Conservation (phyloP, 805 yeast species). For the Starmerella bacillaris region DNA sequence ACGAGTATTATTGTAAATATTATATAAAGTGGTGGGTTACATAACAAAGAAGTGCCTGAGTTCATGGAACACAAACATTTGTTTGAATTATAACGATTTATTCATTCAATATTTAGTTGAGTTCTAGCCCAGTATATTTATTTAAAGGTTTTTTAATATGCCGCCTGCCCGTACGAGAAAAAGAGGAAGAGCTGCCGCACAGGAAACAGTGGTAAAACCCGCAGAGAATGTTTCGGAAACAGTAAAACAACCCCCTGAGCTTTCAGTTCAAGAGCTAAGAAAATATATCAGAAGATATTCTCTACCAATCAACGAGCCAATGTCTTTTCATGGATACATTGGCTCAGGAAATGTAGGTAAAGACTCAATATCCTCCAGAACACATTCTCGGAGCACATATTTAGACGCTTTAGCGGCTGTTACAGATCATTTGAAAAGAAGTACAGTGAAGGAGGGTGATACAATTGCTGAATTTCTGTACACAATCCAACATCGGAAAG, state of each 20-base stretch:
- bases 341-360: conserved; percentile 57
- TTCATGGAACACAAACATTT: too few relatives aligned
- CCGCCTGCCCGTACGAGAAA: not conserved
- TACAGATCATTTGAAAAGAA: conserved; percentile 47
- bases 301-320: conserved; percentile 39
- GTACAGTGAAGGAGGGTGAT: conserved; percentile 60
- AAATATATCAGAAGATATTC: conserved; percentile 47
- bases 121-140: too few relatives aligned
- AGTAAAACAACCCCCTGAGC: conserved; percentile 20
- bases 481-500: conserved; percentile 55
- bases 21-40: too few relatives aligned
- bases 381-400: conserved; percentile 33
- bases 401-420: conserved; percentile 41
- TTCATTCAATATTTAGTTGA: too few relatives aligned
- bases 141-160: too few relatives aligned
- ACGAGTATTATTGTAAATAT: too few relatives aligned
- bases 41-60: too few relatives aligned
- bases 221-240: too few relatives aligned
- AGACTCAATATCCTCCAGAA: conserved; percentile 34
- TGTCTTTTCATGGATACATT: conserved; percentile 51
- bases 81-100: too few relatives aligned
- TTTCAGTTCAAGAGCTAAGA: conserved; percentile 47
- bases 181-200: too few relatives aligned
- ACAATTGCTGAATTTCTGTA: conserved; percentile 76
- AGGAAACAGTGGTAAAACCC: too few relatives aligned